Evolutionary conservation across 441 rosid genomes (phyloP).

Genomic region (Erysimum pusillum): DNA sequence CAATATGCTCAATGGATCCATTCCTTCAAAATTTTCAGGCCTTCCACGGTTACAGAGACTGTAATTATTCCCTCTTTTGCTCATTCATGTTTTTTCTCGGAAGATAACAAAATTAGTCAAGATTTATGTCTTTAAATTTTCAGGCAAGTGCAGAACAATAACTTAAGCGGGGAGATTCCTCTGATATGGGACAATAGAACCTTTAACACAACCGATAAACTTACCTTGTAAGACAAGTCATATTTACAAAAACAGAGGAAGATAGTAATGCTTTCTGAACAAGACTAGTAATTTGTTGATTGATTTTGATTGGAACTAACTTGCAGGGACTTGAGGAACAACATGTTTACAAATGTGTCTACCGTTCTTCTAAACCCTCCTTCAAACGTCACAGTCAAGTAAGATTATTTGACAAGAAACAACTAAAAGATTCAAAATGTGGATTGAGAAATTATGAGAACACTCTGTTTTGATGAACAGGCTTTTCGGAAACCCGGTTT

Average conservation of each 20-base stretch:
- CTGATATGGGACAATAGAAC: constrained; percentile 64
- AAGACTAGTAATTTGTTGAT: neutral
- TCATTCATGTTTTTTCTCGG: neutral
- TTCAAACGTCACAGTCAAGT: constrained; percentile 79
- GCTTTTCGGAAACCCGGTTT: constrained; percentile 87
- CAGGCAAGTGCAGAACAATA: constrained; percentile 74
- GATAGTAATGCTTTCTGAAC: neutral
- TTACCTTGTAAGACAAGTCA: constrained; percentile 63
- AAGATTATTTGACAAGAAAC: constrained; percentile 38
- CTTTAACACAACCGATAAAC: constrained; percentile 51
- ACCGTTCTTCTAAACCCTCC: constrained; percentile 73
- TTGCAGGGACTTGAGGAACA: constrained; percentile 81
- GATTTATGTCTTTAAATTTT: neutral
- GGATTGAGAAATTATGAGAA: neutral
- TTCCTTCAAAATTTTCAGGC: constrained; percentile 65
- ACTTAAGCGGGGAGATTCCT: constrained; percentile 69
- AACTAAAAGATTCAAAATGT: neutral
- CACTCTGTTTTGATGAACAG: constrained; percentile 54
- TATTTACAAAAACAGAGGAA: neutral
- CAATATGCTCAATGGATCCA: constrained; percentile 74
- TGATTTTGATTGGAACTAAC: neutral
- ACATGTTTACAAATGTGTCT: constrained; percentile 58
- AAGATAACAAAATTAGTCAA: too few species aligned
- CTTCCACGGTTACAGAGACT: constrained; percentile 71
- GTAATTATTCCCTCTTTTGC: constrained; percentile 49